These are phyloP conservation scores for Russula earlei DNA, from an alignment of 768 basidiomycete genomes.

Conservation along the genomic window DNA sequence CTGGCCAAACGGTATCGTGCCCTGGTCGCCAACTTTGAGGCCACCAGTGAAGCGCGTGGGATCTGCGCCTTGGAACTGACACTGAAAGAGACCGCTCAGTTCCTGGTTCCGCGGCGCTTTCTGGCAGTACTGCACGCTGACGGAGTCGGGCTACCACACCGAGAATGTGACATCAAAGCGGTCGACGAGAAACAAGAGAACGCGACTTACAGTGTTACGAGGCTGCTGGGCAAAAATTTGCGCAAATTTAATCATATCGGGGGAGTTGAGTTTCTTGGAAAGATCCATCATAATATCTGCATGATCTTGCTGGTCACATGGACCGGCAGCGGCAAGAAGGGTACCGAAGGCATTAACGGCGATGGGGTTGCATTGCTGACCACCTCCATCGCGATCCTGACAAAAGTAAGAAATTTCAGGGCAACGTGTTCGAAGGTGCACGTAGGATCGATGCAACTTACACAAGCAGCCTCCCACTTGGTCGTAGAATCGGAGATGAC, in stretches of 20 bases:
- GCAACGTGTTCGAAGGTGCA: not conserved
- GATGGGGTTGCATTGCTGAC: conserved; percentile 44
- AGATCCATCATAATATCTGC: conserved; percentile 44
- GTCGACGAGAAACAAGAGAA: not conserved
- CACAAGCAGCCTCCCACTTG: conserved; percentile 41
- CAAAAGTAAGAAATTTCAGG: not conserved
- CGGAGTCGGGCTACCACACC: conserved; percentile 31
- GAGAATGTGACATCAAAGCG: not conserved
- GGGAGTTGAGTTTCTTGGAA: conserved; percentile 37
- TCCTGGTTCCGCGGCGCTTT: conserved; percentile 42
- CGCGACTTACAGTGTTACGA: conserved; percentile 38
- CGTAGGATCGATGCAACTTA: conserved; percentile 23
- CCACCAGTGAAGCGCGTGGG: conserved; percentile 38
- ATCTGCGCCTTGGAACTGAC: conserved; percentile 44
- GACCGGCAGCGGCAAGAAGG: conserved; percentile 42
- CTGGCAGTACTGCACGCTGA: conserved; percentile 44
- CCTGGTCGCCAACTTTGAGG: conserved; percentile 32
- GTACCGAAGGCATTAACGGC: conserved; percentile 47
- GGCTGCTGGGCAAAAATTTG: conserved; percentile 52
- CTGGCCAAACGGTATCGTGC: conserved; percentile 46
- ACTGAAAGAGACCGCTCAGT: conserved; percentile 48
- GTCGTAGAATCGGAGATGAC: conserved; percentile 32
- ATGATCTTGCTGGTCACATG: conserved; percentile 37
- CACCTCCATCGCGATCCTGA: conserved; percentile 48
- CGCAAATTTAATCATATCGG: conserved; percentile 40